A percentile compares a stretch with the other conserved stretches of the same genome.
phyloP scores from a whole-genome alignment of 208 protist species.

The Crithidia fasciculata region DNA sequence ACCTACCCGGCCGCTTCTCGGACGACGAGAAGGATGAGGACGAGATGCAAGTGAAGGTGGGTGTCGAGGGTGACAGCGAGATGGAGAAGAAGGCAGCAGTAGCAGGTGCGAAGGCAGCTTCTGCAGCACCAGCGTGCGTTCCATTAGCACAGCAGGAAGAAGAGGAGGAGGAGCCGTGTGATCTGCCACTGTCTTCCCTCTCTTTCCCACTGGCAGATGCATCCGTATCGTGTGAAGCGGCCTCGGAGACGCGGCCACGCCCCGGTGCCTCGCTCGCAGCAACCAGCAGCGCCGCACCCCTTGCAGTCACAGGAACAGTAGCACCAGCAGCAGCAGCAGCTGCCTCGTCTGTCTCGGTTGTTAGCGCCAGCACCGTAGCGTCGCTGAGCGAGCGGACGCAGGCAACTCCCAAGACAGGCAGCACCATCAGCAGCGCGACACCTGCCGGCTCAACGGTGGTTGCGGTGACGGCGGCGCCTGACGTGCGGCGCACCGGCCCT shows the following conservation, averaged over 20 bases:
- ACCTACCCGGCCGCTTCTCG: conserved; percentile 1
- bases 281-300: too few relatives aligned
- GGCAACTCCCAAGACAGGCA: not conserved
- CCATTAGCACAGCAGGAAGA: too few relatives aligned
- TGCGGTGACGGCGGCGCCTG: not conserved
- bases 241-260: too few relatives aligned
- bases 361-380: conserved; percentile 1
- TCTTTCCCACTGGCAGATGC: too few relatives aligned
- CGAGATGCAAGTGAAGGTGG: not conserved
- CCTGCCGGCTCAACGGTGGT: not conserved
- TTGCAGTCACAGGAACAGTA: not conserved
- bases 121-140: too few relatives aligned
- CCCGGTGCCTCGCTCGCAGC: too few relatives aligned
- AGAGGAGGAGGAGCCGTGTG: too few relatives aligned
- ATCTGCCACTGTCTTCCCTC: too few relatives aligned
- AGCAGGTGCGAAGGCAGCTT: too few relatives aligned
- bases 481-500: not conserved
- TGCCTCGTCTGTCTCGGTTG: not conserved
- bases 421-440: conserved; percentile 11
- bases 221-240: too few relatives aligned
- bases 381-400: conserved; percentile 13
- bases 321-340: not conserved
- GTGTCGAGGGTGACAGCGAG: not conserved
- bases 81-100: not conserved
- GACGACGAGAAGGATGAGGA: conserved; percentile 5